Base-by-base conservation (phyloP, 768 basidiomycete genomes). In the Tricholoma saponaceum region DNA sequence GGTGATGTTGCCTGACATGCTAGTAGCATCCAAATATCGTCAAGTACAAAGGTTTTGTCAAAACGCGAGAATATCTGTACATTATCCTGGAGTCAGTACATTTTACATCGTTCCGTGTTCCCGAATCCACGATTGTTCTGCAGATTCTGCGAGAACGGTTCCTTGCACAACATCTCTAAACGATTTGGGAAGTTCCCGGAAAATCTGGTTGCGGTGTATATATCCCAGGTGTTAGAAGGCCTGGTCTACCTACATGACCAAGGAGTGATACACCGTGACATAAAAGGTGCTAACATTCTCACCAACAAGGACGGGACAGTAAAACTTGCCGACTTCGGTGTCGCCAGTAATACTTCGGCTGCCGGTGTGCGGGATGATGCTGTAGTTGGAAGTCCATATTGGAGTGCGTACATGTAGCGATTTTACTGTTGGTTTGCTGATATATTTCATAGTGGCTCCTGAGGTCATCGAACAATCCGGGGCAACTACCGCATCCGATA, bases 131-230 rank as follows among this genome's bases (percentile, higher is more conserved):
- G 28, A 58, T 3, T 43, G 7, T 20, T 53, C 8, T 33, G 16
- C 60, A 89, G 91, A 66, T 96, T 95, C 69, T 98, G 97, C 76
- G 97, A 99, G 79, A 99, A 99, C 67, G 97, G 97, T 16, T 97
- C 94, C 5, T 77, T 99, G 7, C 92, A 96, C 69, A 91, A 89
- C 58, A 97, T 98, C 66, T 89, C 88, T 73, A 98, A 98, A 73
- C 87, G 91, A 50, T 99, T 98, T 67, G 97, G 97, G 62, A 98
- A 98, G 77, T 98, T 99, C 69, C 97, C 97, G 0, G 97, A 99
- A 71, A 90, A 85, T 63, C 85, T 99, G 18, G 96, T 98, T 25
- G 95, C 92, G 0, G 92, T 98, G 14, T 98, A 98, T 75, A 92
- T 98, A 64, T 92, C 90, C 44, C 97, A 99, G 73, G 92, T 98